Conservation (phyloP, 306 rosid species). For the Hippophae tibetana region DNA sequence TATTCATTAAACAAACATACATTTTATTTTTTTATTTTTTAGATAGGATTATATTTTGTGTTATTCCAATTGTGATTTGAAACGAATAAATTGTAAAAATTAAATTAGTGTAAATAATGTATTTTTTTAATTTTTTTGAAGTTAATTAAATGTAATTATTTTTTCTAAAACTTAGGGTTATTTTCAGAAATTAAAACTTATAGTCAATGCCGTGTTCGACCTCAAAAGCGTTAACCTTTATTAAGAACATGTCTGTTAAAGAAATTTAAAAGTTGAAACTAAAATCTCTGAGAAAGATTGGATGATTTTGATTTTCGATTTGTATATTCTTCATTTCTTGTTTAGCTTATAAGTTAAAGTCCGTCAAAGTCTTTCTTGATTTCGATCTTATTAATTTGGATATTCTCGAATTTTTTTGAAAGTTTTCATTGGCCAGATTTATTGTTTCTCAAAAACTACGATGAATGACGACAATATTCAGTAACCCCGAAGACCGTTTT, state of each 20-base stretch:
- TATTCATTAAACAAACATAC: too few species aligned
- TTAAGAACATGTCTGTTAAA: neutral
- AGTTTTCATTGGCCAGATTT: constrained; percentile 4
- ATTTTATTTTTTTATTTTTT: too few species aligned
- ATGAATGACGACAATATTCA: constrained; percentile 2
- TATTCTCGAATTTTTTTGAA: constrained; percentile 4
- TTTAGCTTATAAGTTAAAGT: neutral
- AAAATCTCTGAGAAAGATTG: neutral
- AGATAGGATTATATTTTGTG: too few species aligned
- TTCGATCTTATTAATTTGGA: neutral
- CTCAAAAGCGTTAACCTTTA: constrained; percentile 17
- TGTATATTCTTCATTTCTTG: neutral
- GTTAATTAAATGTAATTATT: too few species aligned
- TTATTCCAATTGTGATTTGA: too few species aligned
- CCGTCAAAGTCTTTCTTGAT: neutral
- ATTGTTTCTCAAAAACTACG: neutral
- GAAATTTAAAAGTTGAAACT: neutral
- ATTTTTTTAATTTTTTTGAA: too few species aligned
- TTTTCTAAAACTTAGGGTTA: too few species aligned
- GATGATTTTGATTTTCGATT: constrained; percentile 14
- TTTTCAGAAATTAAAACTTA: neutral
- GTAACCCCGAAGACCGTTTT: constrained; percentile 7
- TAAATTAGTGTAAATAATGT: too few species aligned
- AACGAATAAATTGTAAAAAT: too few species aligned
- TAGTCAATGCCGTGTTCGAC: constrained; percentile 96